phyloP scores from a whole-genome alignment of 2,329 filamentous ascomycete genomes.

The Paracamarosporium sp. region DNA sequence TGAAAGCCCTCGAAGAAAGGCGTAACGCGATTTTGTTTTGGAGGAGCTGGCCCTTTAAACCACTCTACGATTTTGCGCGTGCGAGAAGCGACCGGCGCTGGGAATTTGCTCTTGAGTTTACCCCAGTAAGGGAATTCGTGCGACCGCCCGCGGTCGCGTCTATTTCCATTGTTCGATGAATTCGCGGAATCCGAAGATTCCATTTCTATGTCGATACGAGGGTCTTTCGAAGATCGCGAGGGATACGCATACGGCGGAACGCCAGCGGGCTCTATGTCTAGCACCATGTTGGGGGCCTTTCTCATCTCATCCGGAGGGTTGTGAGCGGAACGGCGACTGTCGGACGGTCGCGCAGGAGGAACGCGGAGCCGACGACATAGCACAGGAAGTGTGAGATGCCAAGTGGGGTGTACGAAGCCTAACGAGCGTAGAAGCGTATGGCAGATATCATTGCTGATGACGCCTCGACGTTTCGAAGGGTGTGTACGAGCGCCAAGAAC shows the following conservation, averaged over 20 bases:
- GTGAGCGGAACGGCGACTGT: constrained; percentile 1
- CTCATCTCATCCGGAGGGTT: background rate
- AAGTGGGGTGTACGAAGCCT: background rate
- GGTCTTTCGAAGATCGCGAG: background rate
- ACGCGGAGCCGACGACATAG: background rate
- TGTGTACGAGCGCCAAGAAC: background rate
- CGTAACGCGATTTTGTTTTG: constrained; percentile 50
- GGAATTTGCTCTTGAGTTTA: constrained; percentile 18
- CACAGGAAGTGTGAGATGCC: background rate
- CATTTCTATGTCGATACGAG: background rate
- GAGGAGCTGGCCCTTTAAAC: constrained; percentile 54
- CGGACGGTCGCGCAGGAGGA: background rate
- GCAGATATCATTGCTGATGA: background rate
- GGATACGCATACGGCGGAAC: background rate
- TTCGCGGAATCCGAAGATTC: background rate
- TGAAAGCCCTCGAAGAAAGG: constrained; percentile 70
- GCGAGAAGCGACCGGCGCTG: constrained; percentile 22
- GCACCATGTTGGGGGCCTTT: background rate
- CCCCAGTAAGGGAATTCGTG: constrained; percentile 10
- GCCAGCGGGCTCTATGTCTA: constrained; percentile 12
- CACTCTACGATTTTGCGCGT: constrained; percentile 44
- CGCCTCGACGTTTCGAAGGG: background rate
- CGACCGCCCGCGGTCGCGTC: constrained; percentile 12
- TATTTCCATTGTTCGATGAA: background rate
- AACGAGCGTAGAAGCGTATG: background rate